Evolutionary conservation across 768 basidiomycete genomes (phyloP).

Genomic region (Pleurotus tuoliensis): DNA sequence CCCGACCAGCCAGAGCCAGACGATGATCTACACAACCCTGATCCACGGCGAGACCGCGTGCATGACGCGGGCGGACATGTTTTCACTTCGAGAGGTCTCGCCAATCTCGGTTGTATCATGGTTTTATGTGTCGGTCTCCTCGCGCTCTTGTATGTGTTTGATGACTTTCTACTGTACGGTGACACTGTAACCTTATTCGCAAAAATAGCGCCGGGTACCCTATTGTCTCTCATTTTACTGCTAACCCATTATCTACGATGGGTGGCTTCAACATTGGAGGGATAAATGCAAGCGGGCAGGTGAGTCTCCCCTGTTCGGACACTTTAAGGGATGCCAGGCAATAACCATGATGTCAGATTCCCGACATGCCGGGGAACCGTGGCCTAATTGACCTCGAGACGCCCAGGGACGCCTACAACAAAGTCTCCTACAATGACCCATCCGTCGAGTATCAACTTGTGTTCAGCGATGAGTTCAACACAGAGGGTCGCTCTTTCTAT

Average conservation of each 20-base stretch:
- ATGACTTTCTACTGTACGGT: not conserved
- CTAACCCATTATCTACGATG: constrained; percentile 36
- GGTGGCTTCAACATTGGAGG: constrained; percentile 76
- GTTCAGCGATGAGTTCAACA: constrained; percentile 89
- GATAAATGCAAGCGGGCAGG: constrained; percentile 74
- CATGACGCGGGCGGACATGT: constrained; percentile 56
- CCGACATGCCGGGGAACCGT: constrained; percentile 56
- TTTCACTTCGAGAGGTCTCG: constrained; percentile 65
- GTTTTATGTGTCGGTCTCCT: constrained; percentile 50
- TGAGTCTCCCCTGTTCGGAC: constrained; percentile 13
- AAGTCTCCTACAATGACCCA: constrained; percentile 49
- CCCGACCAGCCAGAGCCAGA: constrained; percentile 56
- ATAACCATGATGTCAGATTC: constrained; percentile 36
- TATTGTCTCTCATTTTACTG: constrained; percentile 52
- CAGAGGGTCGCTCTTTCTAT: constrained; percentile 75
- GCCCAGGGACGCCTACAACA: constrained; percentile 53
- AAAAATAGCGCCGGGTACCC: constrained; percentile 57
- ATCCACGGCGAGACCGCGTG: constrained; percentile 58
- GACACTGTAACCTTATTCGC: not conserved
- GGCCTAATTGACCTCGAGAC: constrained; percentile 78
- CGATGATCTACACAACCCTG: constrained; percentile 72
- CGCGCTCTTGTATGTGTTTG: constrained; percentile 49
- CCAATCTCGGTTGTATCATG: constrained; percentile 68
- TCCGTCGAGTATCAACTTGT: constrained; percentile 59
- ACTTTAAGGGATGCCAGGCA: not conserved